Evolutionary conservation across 352 stramenopile genomes (phyloP).

Genomic region (Heterotrichella gracilis): DNA sequence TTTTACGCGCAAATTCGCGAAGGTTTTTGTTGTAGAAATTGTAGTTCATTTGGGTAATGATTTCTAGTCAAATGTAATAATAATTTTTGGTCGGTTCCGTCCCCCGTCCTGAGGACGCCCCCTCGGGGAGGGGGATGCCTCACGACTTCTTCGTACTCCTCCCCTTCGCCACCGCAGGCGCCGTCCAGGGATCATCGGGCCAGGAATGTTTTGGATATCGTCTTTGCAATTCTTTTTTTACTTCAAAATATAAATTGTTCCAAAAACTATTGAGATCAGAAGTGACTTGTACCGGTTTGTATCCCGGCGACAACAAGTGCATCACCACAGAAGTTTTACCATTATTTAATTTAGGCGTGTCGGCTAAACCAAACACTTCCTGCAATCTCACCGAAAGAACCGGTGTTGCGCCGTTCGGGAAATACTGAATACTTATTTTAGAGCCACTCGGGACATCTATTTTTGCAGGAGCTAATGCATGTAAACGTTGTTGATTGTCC

Average conservation of each 20-base stretch:
- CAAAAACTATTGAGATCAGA: constrained; percentile 1
- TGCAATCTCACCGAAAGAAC: not conserved
- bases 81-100: too few relatives aligned
- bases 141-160: too few relatives aligned
- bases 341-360: not conserved
- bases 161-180: not conserved
- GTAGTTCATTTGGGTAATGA: too few relatives aligned
- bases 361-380: not conserved
- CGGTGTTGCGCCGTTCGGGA: not conserved
- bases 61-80: too few relatives aligned
- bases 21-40: too few relatives aligned
- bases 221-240: constrained; percentile 9
- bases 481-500: not conserved
- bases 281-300: not conserved
- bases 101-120: too few relatives aligned
- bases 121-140: too few relatives aligned
- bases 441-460: not conserved
- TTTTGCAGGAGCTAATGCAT: not conserved
- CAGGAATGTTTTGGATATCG: not conserved
- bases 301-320: not conserved
- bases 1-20: too few relatives aligned
- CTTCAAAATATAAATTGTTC: not conserved
- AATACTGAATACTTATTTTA: not conserved
- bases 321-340: not conserved
- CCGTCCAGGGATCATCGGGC: not conserved